Base-by-base conservation (phyloP, 148 eudicot genomes). In the Drosera capensis region DNA sequence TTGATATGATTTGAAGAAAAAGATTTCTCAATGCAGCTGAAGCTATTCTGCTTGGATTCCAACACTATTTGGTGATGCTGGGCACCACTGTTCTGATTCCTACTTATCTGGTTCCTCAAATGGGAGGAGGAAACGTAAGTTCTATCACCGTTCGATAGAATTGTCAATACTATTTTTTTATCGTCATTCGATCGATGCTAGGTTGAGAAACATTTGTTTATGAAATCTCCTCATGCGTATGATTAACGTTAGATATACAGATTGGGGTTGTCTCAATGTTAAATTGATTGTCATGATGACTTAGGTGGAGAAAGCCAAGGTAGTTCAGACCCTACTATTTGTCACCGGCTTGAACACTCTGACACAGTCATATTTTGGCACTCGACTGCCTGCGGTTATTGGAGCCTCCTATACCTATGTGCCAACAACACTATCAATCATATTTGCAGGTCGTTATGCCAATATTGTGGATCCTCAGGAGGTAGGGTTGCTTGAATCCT, bases 81-180 rank as follows among this genome's bases (percentile, higher is more conserved):
- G 92, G 95, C 34, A 86, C 93, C 29, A 78, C 93, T 15, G 93
- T 86, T 57, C 68, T 81, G 16, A 86, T 86, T 55, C 92, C 95
- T 15, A 60, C 95, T 14, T 56, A 71, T 54, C 65, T 86, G 48
- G 77, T 73, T 57, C 75, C 87, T 12, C 86, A 80, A 53, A 86
- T 86, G 95, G 95, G 95, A 56, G 95, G 95, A 62, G 76, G 80
- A 54, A 64, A 75, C 56, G 95, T 86, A 78, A 63, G 68, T 16
- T 18, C 12, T 20, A 20, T 39, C n/a, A 16, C 14, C 38, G n/a
- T n/a, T n/a, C n/a, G n/a, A n/a, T n/a, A n/a, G n/a, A n/a, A n/a
- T n/a, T n/a, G n/a, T n/a, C n/a, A n/a, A n/a, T n/a, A n/a, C n/a
- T n/a, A n/a, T n/a, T n/a, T n/a, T n/a, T n/a, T n/a, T n/a, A n/a